phyloP scores from a whole-genome alignment of 305 asterid genomes.

The Lippia alba region DNA sequence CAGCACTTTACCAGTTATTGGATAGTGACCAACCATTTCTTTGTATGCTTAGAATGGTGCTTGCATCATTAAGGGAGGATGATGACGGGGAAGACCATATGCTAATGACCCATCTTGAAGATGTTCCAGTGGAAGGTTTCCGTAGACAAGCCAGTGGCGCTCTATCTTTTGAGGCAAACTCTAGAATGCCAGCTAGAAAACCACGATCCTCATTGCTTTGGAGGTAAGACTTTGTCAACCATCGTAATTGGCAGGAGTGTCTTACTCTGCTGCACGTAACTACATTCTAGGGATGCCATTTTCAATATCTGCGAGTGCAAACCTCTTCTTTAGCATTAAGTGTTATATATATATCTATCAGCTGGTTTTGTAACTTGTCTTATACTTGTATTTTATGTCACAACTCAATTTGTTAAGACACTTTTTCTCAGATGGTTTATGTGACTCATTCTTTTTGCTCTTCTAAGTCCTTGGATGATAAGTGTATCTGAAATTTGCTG shows the following conservation, averaged over 20 bases:
- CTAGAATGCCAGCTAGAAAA: conserved; percentile 74
- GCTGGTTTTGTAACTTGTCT: conserved; percentile 25
- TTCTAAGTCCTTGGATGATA: conserved; percentile 19
- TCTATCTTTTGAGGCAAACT: conserved; percentile 59
- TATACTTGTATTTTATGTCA: conserved; percentile 2
- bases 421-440: conserved; percentile 12
- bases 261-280: conserved; percentile 28
- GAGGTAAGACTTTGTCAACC: conserved; percentile 69
- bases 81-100: conserved; percentile 84
- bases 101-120: conserved; percentile 72
- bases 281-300: conserved; percentile 8
- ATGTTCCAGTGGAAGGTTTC: conserved; percentile 54
- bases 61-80: conserved; percentile 90
- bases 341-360: not conserved
- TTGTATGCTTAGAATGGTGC: conserved; percentile 99
- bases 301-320: conserved; percentile 18
- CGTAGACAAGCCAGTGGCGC: conserved; percentile 55
- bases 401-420: conserved; percentile 24
- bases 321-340: not conserved
- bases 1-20: conserved; percentile 91
- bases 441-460: conserved; percentile 20
- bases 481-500: conserved; percentile 9
- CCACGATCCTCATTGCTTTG: conserved; percentile 94
- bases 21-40: conserved; percentile 99
- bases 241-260: conserved; percentile 29